phyloP scores from a whole-genome alignment of 495 filamentous ascomycete species.

The Aspergillus sparsus region DNA sequence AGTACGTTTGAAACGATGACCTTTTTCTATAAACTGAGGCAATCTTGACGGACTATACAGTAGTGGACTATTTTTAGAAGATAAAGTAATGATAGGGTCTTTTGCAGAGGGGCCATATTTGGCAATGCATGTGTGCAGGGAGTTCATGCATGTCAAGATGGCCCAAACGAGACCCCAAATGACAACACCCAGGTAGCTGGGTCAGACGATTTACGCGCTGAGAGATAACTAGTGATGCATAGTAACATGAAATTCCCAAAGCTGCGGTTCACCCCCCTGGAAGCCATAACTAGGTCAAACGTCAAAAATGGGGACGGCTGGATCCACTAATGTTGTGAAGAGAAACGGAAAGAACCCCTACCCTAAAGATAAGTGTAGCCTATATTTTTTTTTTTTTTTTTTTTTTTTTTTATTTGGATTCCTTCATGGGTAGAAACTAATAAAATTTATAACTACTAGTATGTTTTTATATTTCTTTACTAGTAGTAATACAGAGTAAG shows the following conservation, averaged over 20 bases:
- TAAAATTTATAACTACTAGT: too few relatives aligned
- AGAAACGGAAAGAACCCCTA: background rate
- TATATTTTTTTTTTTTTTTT: too few relatives aligned
- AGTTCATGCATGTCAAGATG: conserved; percentile 33
- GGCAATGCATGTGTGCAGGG: conserved; percentile 18
- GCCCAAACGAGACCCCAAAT: conserved; percentile 16
- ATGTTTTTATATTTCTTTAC: too few relatives aligned
- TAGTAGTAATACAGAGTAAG: too few relatives aligned
- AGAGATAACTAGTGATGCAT: conserved; percentile 12
- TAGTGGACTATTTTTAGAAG: background rate
- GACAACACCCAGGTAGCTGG: conserved; percentile 34
- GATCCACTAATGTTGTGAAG: background rate
- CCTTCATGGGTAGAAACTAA: too few relatives aligned
- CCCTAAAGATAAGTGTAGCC: background rate
- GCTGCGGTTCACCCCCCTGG: conserved; percentile 46
- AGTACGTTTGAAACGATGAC: too few relatives aligned
- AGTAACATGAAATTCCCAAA: conserved; percentile 33
- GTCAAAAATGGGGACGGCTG: conserved; percentile 17
- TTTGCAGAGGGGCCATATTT: background rate
- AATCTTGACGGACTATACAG: too few relatives aligned
- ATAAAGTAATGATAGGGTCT: conserved; percentile 4
- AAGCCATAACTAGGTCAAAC: conserved; percentile 23
- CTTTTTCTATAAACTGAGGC: too few relatives aligned
- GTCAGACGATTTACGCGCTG: conserved; percentile 18
- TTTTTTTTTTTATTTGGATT: too few relatives aligned